Base-by-base conservation (phyloP, 108 stramenopile genomes). In the Discostella pseudostelligera region DNA sequence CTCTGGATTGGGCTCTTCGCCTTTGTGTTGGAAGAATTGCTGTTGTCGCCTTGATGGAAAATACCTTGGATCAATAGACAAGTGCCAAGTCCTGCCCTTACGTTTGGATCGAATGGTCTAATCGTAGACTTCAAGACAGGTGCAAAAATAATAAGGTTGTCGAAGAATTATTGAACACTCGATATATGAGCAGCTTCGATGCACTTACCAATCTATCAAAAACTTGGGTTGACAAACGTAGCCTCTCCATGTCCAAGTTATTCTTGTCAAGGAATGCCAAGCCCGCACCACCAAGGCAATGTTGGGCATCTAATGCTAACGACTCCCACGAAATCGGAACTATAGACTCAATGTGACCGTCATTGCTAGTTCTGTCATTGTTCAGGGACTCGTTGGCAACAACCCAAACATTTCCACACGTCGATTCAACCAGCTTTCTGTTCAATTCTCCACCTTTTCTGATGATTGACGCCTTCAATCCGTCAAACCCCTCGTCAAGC, bases 31-130 rank as follows among this genome's bases (percentile, higher is more conserved):
- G 67, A 17, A n/a, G 20, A 13, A 12, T 49, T 40, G 22, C 45
- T 35, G 8, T 49, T 40, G 22, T 55, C 45, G 8, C 22, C 42
- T 35, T 54, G 39, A 32, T 55, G 32, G 20, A 74, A 61, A 36
- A 72, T 50, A 53, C 65, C 73, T 35, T 67, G 60, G n/a, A 66
- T 58, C 20, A 74, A 61, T 22, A 74, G 43, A 43, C 56, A 60
- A n/a, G 73, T 61, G 29, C 73, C 73, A 5, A 74, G 47, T 9
- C 73, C 73, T 21, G 73, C 73, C 39, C 48, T 57, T 17, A 45
- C 65, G 12, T 48, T 58, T 24, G 63, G 44, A 39, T 61, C 54
- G 44, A 66, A 53, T 2, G 73, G 60, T 37, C 66, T 43, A 0
- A 67, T 44, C 1, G 25, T 13, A 9, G 45, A 51, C 69, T 70